Evolutionary conservation across 2,329 filamentous ascomycete species (phyloP), one percentile per base, ranked within the genome.

Genomic region (Aspergillus viridinutans): DNA sequence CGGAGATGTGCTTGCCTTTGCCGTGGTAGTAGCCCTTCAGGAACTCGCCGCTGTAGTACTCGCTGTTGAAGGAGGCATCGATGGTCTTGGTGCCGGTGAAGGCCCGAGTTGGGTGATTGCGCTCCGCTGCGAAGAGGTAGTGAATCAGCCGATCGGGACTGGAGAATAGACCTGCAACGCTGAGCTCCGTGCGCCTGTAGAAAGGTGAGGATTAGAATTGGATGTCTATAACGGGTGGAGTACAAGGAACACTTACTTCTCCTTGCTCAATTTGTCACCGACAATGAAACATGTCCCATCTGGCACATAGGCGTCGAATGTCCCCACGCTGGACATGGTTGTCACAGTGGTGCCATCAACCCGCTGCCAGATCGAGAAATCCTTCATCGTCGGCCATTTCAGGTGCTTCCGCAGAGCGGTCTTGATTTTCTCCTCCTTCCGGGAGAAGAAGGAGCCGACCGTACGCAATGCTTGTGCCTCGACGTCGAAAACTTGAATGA

Each of bases 41-140:
- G 53, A 82, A 76, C 4, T 78, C 74, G 53, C 84, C 84, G 51
- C 77, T 78, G 71, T 84, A 86, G 69, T 79, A 83, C 52, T 85
- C 79, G 2, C 77, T 77, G 6, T 79, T 81, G 61, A 84, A 83
- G 53, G 80, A 79, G 60, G 74, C 71, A 52, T 82, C 80, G 54
- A 81, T 70, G 2, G 78, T 83, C 61, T 79, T 80, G 52, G 71
- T 73, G 14, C 80, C 80, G 4, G 74, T 76, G 58, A 76, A 75
- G 23, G 72, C 72, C 21, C 71, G 65, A 57, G 74, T 68, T 3
- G 80, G 79, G 58, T 81, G 79, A 51, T 76, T 73, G 51, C 78
- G 76, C 6, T 73, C 70, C 23, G 72, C 67, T 43, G 76, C 77
- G 62, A 72, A 73, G 35, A 82, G 72, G 62, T 80, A 82, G 28